These are phyloP conservation scores for barrel medic (Medicago truncatula) DNA, from an alignment of 306 rosid species.

Conservation along the genomic window MtrunA17r5.0-ANR NC_053045.1:38983501-38984000, in stretches of 20 bases:
- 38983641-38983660: neutral
- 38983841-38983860: accelerated
- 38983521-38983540: no score
- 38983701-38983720: neutral
- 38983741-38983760: neutral
- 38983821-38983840: neutral
- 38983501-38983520: no score
- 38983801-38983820: conserved; percentile 17
- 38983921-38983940: neutral
- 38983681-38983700: conserved; percentile 30
- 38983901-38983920: conserved; percentile 8
- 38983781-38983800: neutral
- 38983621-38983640: neutral
- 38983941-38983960: conserved; percentile 18
- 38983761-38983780: conserved; percentile 12
- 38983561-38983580: neutral
- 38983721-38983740: neutral
- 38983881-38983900: neutral
- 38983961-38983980: conserved; percentile 29
- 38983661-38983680: conserved; percentile 16
- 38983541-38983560: neutral
- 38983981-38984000: conserved; percentile 11
- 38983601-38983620: neutral
- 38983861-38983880: neutral
- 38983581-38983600: neutral